Conservation (phyloP, 73 alveolate genomes). For the Symbiodinium natans region DNA sequence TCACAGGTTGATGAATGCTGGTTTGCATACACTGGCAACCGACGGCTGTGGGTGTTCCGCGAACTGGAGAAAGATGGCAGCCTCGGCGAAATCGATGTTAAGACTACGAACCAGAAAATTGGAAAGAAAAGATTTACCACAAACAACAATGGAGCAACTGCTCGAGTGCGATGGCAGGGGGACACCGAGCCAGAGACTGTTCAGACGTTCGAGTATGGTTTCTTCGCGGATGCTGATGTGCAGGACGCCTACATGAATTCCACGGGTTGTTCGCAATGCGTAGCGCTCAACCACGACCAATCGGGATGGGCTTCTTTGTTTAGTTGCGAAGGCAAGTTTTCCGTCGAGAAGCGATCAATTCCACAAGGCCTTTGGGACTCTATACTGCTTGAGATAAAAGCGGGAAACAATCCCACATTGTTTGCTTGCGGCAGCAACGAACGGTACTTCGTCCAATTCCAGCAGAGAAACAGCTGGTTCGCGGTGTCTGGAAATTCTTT, state of each 20-base stretch:
- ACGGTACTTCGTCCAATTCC: background rate
- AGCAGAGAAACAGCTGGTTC: background rate
- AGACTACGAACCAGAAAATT: background rate
- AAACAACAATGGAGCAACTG: background rate
- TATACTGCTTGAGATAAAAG: background rate
- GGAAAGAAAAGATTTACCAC: background rate
- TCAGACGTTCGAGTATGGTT: background rate
- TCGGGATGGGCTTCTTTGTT: background rate
- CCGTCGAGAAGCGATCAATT: too few species aligned
- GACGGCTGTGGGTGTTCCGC: slow-evolving; percentile 12
- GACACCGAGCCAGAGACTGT: background rate
- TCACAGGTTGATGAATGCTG: background rate
- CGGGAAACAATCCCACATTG: background rate
- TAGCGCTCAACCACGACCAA: background rate
- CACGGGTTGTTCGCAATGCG: background rate
- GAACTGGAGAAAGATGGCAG: background rate
- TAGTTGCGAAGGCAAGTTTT: background rate
- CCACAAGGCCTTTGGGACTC: background rate
- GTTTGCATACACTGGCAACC: slow-evolving; percentile 15
- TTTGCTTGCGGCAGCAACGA: background rate
- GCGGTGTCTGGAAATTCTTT: background rate
- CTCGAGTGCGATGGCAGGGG: background rate
- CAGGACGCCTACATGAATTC: background rate
- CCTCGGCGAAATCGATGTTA: background rate
- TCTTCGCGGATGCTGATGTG: background rate